Conservation (phyloP, 805 yeast genomes). For the Candida mattraensis region DNA sequence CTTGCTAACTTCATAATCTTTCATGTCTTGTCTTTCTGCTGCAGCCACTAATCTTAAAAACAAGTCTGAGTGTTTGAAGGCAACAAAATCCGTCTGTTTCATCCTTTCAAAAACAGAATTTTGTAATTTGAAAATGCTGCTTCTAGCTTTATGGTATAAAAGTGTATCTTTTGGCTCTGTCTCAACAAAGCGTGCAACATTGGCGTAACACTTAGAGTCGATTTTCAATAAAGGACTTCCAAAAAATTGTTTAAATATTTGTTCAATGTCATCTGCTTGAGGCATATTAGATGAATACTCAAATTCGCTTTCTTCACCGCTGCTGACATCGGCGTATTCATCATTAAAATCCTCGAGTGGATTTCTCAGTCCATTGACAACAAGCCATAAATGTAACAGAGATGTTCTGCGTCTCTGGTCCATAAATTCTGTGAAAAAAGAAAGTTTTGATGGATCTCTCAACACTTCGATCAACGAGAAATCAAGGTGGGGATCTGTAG, state of each 20-base stretch:
- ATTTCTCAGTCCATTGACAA: conserved; percentile 65
- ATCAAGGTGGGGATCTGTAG: conserved; percentile 18
- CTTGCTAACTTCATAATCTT: conserved; percentile 1
- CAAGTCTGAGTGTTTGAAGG: conserved; percentile 58
- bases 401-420: conserved; percentile 45
- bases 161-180: conserved; percentile 24
- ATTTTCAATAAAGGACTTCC: conserved; percentile 31
- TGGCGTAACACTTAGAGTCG: conserved; percentile 26
- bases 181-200: conserved; percentile 39
- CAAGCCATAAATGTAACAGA: conserved; percentile 62
- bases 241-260: conserved; percentile 48
- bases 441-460: conserved; percentile 46
- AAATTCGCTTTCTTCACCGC: conserved; percentile 23
- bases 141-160: conserved; percentile 54
- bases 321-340: conserved; percentile 30
- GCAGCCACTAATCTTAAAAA: conserved; percentile 55
- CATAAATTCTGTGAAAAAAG: conserved; percentile 57
- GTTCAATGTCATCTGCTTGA: conserved; percentile 52
- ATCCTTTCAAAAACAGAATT: conserved; percentile 49
- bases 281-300: conserved; percentile 32
- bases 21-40: conserved; percentile 22
- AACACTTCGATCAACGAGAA: conserved; percentile 45
- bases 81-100: conserved; percentile 52
- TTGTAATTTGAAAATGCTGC: conserved; percentile 60
- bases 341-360: conserved; percentile 58